These are phyloP conservation scores for Gracilaria domingensis DNA, from an alignment of 23 red algal species.

Conservation along the genomic window DNA sequence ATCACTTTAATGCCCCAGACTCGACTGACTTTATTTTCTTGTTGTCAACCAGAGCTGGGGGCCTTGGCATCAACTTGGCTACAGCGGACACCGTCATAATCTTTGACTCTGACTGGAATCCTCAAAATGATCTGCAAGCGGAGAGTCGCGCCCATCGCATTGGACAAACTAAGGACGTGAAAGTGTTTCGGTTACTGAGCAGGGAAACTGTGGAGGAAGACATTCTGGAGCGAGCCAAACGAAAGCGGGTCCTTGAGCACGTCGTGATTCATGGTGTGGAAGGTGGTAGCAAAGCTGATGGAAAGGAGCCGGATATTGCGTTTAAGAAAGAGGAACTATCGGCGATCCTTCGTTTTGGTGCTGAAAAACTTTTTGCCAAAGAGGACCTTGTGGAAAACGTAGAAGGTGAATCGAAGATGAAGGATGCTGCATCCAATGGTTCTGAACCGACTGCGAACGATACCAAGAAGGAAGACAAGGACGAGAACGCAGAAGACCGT, in stretches of 20 bases:
- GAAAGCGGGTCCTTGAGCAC: constrained; percentile 95
- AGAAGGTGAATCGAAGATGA: constrained; percentile 22
- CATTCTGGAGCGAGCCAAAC: constrained; percentile 92
- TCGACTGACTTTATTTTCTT: constrained; percentile 93
- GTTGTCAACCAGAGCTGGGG: constrained; percentile 90
- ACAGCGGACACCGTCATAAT: constrained; percentile 97
- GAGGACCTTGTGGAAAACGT: constrained; percentile 12
- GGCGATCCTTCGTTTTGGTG: constrained; percentile 95
- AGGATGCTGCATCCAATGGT: constrained; percentile 19
- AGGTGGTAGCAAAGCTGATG: constrained; percentile 57
- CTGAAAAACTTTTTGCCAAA: constrained; percentile 89
- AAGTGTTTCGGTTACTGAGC: constrained; percentile 90
- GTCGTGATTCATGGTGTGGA: constrained; percentile 95
- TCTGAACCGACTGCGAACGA: constrained; percentile 31
- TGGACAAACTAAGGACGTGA: constrained; percentile 96
- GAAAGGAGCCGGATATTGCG: constrained; percentile 63
- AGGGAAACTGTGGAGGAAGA: constrained; percentile 96
- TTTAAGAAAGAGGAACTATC: constrained; percentile 95
- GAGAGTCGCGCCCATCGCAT: constrained; percentile 95
- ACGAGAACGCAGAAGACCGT: constrained; percentile 69
- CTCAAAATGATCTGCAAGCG: constrained; percentile 95
- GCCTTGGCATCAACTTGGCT: constrained; percentile 93
- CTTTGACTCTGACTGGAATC: constrained; percentile 98
- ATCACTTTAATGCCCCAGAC: constrained; percentile 95
- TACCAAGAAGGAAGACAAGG: constrained; percentile 33